Percentiles rank a stretch among this genome's conserved stretches.
phyloP scores from a whole-genome alignment of 1,139 yeast genomes.

The Hyphopichia khmerensis region DNA sequence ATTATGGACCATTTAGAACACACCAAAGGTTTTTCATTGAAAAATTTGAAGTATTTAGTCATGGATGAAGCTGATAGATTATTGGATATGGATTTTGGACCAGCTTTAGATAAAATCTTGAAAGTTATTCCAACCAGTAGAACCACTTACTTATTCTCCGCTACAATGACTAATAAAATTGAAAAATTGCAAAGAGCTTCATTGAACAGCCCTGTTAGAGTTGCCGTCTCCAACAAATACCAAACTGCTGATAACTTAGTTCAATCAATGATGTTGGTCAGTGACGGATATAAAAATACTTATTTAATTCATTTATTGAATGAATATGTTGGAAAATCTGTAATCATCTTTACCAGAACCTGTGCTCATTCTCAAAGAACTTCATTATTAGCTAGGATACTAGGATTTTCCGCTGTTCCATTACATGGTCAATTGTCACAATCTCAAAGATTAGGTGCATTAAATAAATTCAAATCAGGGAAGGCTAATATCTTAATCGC shows the following conservation, averaged over 20 bases:
- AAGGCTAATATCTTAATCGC: slow-evolving; percentile 82
- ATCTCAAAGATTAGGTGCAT: slow-evolving; percentile 87
- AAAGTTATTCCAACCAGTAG: slow-evolving; percentile 83
- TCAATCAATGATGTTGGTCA: slow-evolving; percentile 87
- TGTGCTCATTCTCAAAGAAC: slow-evolving; percentile 94
- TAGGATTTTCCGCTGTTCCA: slow-evolving; percentile 90
- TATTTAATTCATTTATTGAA: slow-evolving; percentile 77
- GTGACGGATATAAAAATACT: slow-evolving; percentile 91
- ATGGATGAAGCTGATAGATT: slow-evolving; percentile 98
- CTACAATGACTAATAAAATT: slow-evolving; percentile 94
- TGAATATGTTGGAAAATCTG: slow-evolving; percentile 82
- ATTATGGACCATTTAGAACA: slow-evolving; percentile 93
- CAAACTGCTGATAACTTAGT: slow-evolving; percentile 91
- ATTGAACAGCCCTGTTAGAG: slow-evolving; percentile 81
- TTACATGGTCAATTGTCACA: slow-evolving; percentile 93
- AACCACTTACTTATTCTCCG: slow-evolving; percentile 87
- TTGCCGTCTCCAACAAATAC: slow-evolving; percentile 84
- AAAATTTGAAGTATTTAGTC: slow-evolving; percentile 77
- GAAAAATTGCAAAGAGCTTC: slow-evolving; percentile 95
- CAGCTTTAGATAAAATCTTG: slow-evolving; percentile 83
- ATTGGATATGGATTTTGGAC: slow-evolving; percentile 95
- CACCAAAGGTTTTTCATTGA: slow-evolving; percentile 86
- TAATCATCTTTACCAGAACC: slow-evolving; percentile 88
- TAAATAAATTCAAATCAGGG: slow-evolving; percentile 90
- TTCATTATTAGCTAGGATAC: slow-evolving; percentile 72